These are phyloP conservation scores for Apiospora hydei DNA, from an alignment of 2,329 filamentous ascomycete species.

Conservation along the genomic window DNA sequence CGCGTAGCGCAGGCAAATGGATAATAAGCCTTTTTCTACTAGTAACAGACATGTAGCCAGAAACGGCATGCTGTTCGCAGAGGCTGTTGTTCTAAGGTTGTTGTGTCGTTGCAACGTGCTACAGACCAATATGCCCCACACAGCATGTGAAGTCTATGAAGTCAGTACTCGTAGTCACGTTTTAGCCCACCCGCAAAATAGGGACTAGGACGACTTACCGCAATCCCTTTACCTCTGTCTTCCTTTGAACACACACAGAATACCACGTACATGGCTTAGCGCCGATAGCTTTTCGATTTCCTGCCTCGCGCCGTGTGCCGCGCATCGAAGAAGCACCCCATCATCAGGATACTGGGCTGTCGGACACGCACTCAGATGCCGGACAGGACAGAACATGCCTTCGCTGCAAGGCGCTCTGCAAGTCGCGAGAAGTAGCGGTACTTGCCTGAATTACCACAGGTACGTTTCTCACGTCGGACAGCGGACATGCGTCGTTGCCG, in stretches of 20 bases:
- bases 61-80: background rate
- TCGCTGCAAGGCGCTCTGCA: background rate
- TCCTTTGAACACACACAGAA: background rate
- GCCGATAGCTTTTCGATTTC: background rate
- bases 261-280: background rate
- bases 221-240: background rate
- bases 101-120: background rate
- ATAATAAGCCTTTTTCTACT: background rate
- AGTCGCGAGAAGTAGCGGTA: conserved; percentile 15
- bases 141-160: conserved; percentile 19
- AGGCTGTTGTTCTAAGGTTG: background rate
- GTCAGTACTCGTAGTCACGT: conserved; percentile 14
- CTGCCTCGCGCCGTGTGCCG: conserved; percentile 1
- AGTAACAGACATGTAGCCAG: background rate
- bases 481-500: conserved; percentile 3
- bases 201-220: background rate
- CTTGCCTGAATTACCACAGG: background rate
- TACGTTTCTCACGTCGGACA: conserved; percentile 1
- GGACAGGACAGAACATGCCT: conserved; percentile 10
- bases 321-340: conserved; percentile 7
- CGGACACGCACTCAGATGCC: background rate
- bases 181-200: conserved; percentile 7
- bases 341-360: conserved; percentile 1
- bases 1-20: background rate
- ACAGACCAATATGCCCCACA: background rate